Conservation (phyloP, 208 protist genomes). For the Trypanosoma platydactyli region DNA sequence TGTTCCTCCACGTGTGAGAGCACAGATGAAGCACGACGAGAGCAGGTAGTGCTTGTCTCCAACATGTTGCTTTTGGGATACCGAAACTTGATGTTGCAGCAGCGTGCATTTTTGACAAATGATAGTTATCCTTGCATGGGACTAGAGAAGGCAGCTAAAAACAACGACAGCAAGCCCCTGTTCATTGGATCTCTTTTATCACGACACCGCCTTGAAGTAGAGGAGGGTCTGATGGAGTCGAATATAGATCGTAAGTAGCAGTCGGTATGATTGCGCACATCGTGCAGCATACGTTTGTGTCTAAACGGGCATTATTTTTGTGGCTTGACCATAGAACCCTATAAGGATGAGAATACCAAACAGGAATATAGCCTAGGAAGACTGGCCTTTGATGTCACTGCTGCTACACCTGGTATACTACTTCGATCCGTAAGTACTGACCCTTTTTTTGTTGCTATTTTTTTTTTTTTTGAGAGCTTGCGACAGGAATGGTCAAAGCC, state of each 20-base stretch:
- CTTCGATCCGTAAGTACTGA: too few relatives aligned
- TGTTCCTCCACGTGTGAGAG: background rate
- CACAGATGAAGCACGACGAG: background rate
- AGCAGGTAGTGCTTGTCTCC: conserved; percentile 38
- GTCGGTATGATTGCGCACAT: background rate
- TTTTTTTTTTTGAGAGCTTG: conserved; percentile 13
- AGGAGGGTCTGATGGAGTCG: conserved; percentile 55
- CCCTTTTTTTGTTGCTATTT: background rate
- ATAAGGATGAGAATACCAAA: too few relatives aligned
- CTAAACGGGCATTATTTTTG: conserved; percentile 4
- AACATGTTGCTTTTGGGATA: conserved; percentile 58
- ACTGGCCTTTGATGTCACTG: too few relatives aligned
- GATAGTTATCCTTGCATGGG: background rate
- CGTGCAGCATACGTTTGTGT: conserved; percentile 20
- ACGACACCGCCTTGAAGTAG: conserved; percentile 59
- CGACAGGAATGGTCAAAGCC: too few relatives aligned
- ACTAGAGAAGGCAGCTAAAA: background rate
- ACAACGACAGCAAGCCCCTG: background rate
- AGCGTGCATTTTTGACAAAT: conserved; percentile 50
- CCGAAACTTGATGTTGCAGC: conserved; percentile 65
- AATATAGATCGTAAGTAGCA: conserved; percentile 37
- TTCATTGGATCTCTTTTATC: conserved; percentile 49
- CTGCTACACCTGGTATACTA: too few relatives aligned
- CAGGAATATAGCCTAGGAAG: too few relatives aligned
- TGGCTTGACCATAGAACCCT: too few relatives aligned